Evolutionary conservation across 2,329 filamentous ascomycete genomes (phyloP), one percentile per base, ranked within the genome.

Genomic region (Colletotrichum endophyticum): DNA sequence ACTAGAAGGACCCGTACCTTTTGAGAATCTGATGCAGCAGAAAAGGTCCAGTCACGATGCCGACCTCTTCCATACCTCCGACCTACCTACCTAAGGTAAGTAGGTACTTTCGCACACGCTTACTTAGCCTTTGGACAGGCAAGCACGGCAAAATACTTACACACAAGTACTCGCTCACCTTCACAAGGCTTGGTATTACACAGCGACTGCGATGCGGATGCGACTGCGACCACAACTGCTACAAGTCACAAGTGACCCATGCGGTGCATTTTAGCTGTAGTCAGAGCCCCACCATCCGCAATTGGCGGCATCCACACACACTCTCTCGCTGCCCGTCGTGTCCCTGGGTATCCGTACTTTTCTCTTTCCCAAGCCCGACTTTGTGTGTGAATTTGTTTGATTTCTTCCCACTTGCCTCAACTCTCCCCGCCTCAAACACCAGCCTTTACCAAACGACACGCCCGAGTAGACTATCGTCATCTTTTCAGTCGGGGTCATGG

Each of bases 251-350:
- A 67, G 36, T 53, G 63, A 69, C 49, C 49, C 30, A 34, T 39
- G 66, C 28, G n/a, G 57, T 63, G 34, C 68, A 63, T 36, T 53
- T 25, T 53, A 70, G 57, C 44, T 68, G 53, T 56, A 63, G 61
- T 66, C 49, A 57, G 56, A 32, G 75, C 75, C 75, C 77, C 77
- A 77, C 77, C 68, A 78, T 78, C 71, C 75, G 75, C 75, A 78
- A 72, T 77, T 75, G 71, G 73, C 30, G 53, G 73, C 73, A 74
- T 70, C 75, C 72, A 71, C 68, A 67, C 59, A 64, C 70, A 62
- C 74, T 36, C 59, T n/a, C 61, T 34, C 19, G n/a, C 16, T 66
- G n/a, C 39, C 36, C 39, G 64, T 44, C 36, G 16, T n/a, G 62
- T 63, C 69, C 44, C 66, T 69, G 71, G 70, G 74, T 76, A 74